phyloP scores from a whole-genome alignment of 345 rosid genomes.

The Geranium rotundifolium region DNA sequence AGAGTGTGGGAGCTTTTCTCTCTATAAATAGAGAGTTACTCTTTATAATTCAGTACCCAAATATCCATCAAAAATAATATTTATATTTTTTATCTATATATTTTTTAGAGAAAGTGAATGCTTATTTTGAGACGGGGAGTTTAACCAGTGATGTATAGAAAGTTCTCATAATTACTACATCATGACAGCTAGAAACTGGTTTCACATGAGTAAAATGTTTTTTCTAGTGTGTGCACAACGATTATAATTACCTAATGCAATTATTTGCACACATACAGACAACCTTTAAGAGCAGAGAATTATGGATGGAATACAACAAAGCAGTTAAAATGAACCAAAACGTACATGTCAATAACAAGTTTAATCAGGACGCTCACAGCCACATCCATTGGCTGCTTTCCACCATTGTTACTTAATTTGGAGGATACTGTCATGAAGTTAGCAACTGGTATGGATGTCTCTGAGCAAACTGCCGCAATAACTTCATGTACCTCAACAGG shows the following conservation, averaged over 20 bases:
- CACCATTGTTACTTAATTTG: conserved; percentile 59
- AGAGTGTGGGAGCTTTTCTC: too few species aligned
- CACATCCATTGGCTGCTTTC: conserved; percentile 90
- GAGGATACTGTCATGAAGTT: conserved; percentile 60
- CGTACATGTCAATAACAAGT: conserved; percentile 95
- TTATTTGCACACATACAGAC: background rate
- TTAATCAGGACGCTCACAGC: conserved; percentile 97
- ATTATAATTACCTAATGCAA: background rate
- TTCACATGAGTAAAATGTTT: background rate
- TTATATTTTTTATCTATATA: too few species aligned
- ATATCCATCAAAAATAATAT: too few species aligned
- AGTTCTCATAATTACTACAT: too few species aligned
- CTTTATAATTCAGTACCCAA: too few species aligned
- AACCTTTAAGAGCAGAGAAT: background rate
- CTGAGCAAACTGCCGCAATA: conserved; percentile 90
- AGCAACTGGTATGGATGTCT: conserved; percentile 49
- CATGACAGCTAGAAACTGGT: background rate
- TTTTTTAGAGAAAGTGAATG: too few species aligned
- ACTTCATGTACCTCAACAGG: conserved; percentile 90
- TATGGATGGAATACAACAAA: background rate
- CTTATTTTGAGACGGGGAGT: too few species aligned
- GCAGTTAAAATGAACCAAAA: background rate
- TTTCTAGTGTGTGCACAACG: background rate
- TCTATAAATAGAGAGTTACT: too few species aligned
- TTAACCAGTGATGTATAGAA: too few species aligned